phyloP scores from a whole-genome alignment of 306 rosid species.

The Cicer judaicum region DNA sequence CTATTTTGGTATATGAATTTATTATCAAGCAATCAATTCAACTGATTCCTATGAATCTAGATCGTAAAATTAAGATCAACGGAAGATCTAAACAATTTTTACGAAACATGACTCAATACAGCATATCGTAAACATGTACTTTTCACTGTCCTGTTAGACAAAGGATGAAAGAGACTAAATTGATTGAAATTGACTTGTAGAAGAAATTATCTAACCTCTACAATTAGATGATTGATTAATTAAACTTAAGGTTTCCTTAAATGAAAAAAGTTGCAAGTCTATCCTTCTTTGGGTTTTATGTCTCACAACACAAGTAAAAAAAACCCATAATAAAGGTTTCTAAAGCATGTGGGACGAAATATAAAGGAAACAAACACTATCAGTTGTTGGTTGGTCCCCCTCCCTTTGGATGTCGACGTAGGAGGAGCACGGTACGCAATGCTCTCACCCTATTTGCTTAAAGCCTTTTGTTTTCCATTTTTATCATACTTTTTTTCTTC shows the following conservation, averaged over 20 bases:
- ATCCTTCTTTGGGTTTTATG: not conserved
- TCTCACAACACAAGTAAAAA: not conserved
- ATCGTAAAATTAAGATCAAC: not conserved
- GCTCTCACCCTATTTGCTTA: not conserved
- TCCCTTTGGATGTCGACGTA: slow-evolving; percentile 11
- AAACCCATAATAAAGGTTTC: not conserved
- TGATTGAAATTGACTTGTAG: not conserved
- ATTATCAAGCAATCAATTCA: not conserved
- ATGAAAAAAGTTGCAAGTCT: not conserved
- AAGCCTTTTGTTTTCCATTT: not conserved
- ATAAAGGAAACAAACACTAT: not conserved
- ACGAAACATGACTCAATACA: not conserved
- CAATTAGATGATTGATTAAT: not conserved
- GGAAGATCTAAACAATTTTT: not conserved
- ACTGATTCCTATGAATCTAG: not conserved
- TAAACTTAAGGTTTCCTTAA: not conserved
- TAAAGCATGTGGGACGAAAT: not conserved
- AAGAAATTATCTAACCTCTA: not conserved
- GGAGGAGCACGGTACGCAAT: slow-evolving; percentile 28
- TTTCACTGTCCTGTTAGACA: no score
- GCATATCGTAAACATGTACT: not conserved
- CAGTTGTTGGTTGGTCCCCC: slow-evolving; percentile 37
- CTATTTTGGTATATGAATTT: not conserved
- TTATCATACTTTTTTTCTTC: not conserved
- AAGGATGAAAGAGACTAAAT: not conserved